These are phyloP conservation scores for Russula foetens DNA, from an alignment of 768 basidiomycete species.

Conservation along the genomic window DNA sequence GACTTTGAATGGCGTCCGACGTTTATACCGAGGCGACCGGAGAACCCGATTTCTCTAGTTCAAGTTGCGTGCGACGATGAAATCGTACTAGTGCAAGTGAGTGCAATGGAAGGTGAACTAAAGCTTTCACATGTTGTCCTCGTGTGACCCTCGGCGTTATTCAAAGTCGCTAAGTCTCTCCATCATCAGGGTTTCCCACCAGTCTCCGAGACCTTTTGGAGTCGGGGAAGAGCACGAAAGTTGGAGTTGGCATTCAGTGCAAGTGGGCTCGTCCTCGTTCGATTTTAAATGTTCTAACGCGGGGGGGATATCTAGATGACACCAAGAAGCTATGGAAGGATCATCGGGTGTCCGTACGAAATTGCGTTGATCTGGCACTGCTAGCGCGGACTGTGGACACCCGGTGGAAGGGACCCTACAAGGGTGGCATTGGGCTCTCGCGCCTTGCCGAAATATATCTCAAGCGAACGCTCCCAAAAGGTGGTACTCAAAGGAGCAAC, in stretches of 20 bases:
- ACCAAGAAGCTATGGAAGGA: constrained; percentile 53
- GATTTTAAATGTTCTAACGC: neutral
- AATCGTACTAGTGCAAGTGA: constrained; percentile 60
- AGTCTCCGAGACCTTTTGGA: constrained; percentile 45
- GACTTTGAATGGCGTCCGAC: constrained; percentile 78
- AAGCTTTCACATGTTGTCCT: neutral
- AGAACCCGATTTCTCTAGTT: constrained; percentile 66
- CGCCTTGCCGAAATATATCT: constrained; percentile 58
- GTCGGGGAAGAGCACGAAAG: constrained; percentile 49
- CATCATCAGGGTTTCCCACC: constrained; percentile 16
- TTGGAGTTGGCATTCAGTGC: constrained; percentile 72
- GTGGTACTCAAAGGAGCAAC: constrained; percentile 53
- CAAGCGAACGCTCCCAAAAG: constrained; percentile 45
- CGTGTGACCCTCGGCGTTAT: neutral
- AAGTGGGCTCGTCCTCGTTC: constrained; percentile 10
- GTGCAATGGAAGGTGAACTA: constrained; percentile 41
- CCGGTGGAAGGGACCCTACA: constrained; percentile 67
- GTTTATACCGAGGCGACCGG: constrained; percentile 40
- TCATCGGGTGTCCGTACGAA: constrained; percentile 34
- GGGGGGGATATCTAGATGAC: constrained; percentile 40
- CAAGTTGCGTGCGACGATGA: constrained; percentile 53
- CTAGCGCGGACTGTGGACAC: constrained; percentile 62
- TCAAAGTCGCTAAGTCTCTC: neutral
- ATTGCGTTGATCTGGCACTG: constrained; percentile 60
- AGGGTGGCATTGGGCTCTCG: constrained; percentile 50